These are phyloP conservation scores for Arxiozyma telluris DNA, from an alignment of 1,139 yeast genomes.

Conservation along the genomic window DNA sequence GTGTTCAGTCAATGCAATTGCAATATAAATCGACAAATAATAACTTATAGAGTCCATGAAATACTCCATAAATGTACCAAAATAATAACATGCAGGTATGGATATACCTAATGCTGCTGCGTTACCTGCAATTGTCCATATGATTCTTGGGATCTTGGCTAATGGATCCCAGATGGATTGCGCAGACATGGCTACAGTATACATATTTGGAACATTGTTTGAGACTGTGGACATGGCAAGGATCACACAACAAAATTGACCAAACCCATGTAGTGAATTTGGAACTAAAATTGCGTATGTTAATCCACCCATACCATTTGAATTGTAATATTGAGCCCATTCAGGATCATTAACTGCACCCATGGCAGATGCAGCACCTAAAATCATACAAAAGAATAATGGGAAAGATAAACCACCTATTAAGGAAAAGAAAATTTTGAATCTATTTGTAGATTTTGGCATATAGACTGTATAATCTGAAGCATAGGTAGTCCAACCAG, in stretches of 20 bases:
- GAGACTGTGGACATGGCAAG: conserved; percentile 79
- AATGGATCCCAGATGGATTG: conserved; percentile 75
- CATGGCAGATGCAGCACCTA: conserved; percentile 84
- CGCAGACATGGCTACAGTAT: conserved; percentile 76
- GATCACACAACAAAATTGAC: conserved; percentile 79
- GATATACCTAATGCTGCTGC: conserved; percentile 73
- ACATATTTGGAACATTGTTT: conserved; percentile 88
- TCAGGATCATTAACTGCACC: conserved; percentile 37
- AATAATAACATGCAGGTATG: conserved; percentile 76
- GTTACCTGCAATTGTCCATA: conserved; percentile 75
- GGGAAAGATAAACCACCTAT: conserved; percentile 58
- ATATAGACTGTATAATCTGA: conserved; percentile 89
- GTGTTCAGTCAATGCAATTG: conserved; percentile 68
- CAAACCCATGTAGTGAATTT: conserved; percentile 78
- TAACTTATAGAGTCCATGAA: conserved; percentile 88
- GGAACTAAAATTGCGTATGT: conserved; percentile 68
- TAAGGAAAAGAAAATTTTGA: conserved; percentile 56
- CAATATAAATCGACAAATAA: conserved; percentile 79
- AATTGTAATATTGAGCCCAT: conserved; percentile 39
- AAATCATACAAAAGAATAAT: conserved; percentile 58
- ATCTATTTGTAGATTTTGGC: conserved; percentile 49
- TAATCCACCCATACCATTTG: conserved; percentile 65
- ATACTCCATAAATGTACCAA: conserved; percentile 63
- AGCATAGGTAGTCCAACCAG: conserved; percentile 93
- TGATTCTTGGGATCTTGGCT: conserved; percentile 63